A percentile compares a stretch with the other conserved stretches of the same genome.
Evolutionary conservation across 202 grass and related monocot species (phyloP).

Genomic region (Saccharum hybrid): DNA sequence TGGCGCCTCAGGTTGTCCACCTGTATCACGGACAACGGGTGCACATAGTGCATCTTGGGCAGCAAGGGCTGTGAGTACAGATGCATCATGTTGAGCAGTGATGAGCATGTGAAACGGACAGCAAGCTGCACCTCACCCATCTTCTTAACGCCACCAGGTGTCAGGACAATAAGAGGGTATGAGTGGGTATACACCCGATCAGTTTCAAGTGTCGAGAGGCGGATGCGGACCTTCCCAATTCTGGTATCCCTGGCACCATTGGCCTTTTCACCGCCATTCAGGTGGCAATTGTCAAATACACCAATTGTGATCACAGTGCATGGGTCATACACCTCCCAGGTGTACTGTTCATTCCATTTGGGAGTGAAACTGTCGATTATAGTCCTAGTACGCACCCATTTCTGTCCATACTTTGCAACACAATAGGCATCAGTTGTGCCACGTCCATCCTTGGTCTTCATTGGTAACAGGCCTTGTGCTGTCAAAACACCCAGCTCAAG

Average conservation of each 20-base stretch:
- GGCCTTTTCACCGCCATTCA: constrained; percentile 66
- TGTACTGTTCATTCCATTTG: constrained; percentile 82
- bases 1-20: constrained; percentile 4
- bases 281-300: constrained; percentile 77
- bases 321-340: constrained; percentile 80
- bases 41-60: constrained; percentile 79
- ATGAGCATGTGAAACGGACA: constrained; percentile 73
- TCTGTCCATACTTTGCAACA: too few relatives aligned
- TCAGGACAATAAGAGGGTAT: constrained; percentile 76
- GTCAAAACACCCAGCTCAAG: too few relatives aligned
- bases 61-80: constrained; percentile 73
- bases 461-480: too few relatives aligned
- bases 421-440: too few relatives aligned
- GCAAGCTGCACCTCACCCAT: constrained; percentile 79
- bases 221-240: constrained; percentile 79
- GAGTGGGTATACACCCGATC: constrained; percentile 73
- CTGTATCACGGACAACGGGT: not conserved
- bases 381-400: too few relatives aligned
- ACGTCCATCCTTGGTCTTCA: too few relatives aligned
- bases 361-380: constrained; percentile 68
- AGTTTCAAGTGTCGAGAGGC: constrained; percentile 74
- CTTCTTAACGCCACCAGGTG: constrained; percentile 70
- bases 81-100: constrained; percentile 70
- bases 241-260: constrained; percentile 63
- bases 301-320: constrained; percentile 71